Conservation (phyloP, 2,329 filamentous ascomycete species). For the Thelonectria discophora region DNA sequence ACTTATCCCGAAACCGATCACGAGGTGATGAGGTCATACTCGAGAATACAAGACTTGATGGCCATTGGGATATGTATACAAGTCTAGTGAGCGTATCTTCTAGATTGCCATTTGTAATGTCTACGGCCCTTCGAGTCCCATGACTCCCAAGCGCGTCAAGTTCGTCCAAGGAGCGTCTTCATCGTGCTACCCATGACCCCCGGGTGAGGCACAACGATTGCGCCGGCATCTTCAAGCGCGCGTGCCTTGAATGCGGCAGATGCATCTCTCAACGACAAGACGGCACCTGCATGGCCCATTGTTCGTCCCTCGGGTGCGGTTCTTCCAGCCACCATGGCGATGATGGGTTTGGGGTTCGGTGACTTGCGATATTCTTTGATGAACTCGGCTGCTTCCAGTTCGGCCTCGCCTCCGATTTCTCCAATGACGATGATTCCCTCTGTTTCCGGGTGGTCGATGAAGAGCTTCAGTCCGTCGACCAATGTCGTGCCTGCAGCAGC, state of each 20-base stretch:
- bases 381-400: constrained; percentile 76
- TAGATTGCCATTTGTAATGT: too few relatives aligned
- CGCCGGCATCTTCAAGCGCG: constrained; percentile 48
- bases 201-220: constrained; percentile 50
- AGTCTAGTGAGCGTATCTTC: background rate
- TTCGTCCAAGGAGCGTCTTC: constrained; percentile 42
- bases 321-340: constrained; percentile 72
- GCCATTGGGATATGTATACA: too few relatives aligned
- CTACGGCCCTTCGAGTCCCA: too few relatives aligned
- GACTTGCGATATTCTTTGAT: constrained; percentile 71
- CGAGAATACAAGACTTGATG: background rate
- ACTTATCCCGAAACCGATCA: background rate
- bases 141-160: too few relatives aligned
- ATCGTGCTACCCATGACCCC: constrained; percentile 50
- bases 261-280: constrained; percentile 49
- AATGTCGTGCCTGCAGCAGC: constrained; percentile 68
- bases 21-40: background rate
- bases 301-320: constrained; percentile 67
- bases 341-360: constrained; percentile 67
- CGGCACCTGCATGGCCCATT: constrained; percentile 79
- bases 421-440: constrained; percentile 77
- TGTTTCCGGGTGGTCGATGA: constrained; percentile 73
- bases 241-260: constrained; percentile 46
- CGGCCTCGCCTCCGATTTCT: constrained; percentile 75
- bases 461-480: constrained; percentile 73